A percentile compares a stretch with the other conserved stretches of the same genome.
Evolutionary conservation across 495 filamentous ascomycete genomes (phyloP).

Genomic region (Neurospora intermedia): DNA sequence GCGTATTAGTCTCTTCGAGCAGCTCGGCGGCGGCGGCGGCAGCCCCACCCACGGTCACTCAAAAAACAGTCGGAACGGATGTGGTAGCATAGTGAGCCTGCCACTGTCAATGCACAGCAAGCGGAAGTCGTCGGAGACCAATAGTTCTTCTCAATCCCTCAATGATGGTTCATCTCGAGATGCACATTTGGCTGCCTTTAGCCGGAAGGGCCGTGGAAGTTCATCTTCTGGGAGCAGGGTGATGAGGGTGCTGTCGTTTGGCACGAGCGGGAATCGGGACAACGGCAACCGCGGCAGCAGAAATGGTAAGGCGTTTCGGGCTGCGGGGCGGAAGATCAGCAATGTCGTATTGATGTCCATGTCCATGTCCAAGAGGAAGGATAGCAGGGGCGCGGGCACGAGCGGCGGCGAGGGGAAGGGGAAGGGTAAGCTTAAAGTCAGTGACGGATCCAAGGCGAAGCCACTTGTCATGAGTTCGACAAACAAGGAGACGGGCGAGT

Average conservation of each 20-base stretch:
- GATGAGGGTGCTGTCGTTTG: conserved; percentile 8
- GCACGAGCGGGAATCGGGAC: not conserved
- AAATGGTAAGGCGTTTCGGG: not conserved
- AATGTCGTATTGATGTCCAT: not conserved
- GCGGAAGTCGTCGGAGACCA: not conserved
- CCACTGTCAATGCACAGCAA: not conserved
- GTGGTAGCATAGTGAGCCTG: not conserved
- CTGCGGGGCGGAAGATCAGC: not conserved
- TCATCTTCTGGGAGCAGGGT: conserved; percentile 5
- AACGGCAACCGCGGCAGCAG: not conserved
- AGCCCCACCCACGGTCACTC: not conserved
- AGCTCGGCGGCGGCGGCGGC: not conserved
- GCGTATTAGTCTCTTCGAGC: conserved; percentile 27
- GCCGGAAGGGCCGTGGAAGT: not conserved
- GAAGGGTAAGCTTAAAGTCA: not conserved
- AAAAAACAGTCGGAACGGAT: not conserved
- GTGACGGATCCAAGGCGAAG: not conserved
- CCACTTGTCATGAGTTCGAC: conserved; percentile 1
- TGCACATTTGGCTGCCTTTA: not conserved
- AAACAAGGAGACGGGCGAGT: not conserved
- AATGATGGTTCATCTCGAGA: not conserved
- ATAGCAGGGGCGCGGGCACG: not conserved
- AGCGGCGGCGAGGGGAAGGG: not conserved
- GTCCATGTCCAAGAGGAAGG: not conserved
- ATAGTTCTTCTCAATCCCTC: not conserved